A percentile compares a stretch with the other conserved stretches of the same genome.
Evolutionary conservation across 2,329 filamentous ascomycete species (phyloP).

Genomic region (Pseudocercospora crystallina): DNA sequence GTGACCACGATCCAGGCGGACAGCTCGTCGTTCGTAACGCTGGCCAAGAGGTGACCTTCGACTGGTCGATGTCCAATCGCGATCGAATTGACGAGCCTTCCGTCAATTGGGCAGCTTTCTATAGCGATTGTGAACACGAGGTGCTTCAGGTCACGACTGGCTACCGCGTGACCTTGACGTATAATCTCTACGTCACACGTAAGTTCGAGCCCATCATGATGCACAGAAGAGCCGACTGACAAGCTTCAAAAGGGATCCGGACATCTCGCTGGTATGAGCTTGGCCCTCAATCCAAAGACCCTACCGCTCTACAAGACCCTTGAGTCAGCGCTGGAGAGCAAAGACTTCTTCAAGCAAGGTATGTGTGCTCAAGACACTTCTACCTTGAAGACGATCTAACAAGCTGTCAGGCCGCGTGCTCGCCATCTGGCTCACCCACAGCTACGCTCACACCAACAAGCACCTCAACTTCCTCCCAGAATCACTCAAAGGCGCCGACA

Average conservation of each 20-base stretch:
- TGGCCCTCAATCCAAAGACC: conserved; percentile 33
- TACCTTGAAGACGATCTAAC: too few species aligned
- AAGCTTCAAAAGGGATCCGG: too few species aligned
- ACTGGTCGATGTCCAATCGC: conserved; percentile 39
- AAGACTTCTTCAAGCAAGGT: conserved; percentile 30
- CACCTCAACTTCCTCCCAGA: conserved; percentile 20
- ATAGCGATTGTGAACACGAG: conserved; percentile 55
- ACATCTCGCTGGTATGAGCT: conserved; percentile 26
- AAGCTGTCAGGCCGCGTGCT: conserved; percentile 18
- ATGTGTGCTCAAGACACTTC: too few species aligned
- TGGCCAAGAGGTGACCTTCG: conserved; percentile 38
- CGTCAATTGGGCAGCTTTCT: conserved; percentile 55
- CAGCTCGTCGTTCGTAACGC: conserved; percentile 46
- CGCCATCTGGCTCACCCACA: conserved; percentile 24
- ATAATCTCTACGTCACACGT: too few species aligned
- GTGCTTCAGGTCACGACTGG: conserved; percentile 52
- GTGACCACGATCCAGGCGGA: too few species aligned
- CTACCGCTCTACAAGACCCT: conserved; percentile 41
- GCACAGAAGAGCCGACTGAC: too few species aligned
- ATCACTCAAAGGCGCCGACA: conserved; percentile 30
- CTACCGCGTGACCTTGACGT: conserved; percentile 59
- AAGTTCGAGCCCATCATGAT: too few species aligned
- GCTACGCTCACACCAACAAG: conserved; percentile 27
- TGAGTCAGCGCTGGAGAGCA: conserved; percentile 22
- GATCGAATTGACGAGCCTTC: neutral